Evolutionary conservation across 202 grass and related monocot species (phyloP).

Genomic region (Saccharum hybrid): DNA sequence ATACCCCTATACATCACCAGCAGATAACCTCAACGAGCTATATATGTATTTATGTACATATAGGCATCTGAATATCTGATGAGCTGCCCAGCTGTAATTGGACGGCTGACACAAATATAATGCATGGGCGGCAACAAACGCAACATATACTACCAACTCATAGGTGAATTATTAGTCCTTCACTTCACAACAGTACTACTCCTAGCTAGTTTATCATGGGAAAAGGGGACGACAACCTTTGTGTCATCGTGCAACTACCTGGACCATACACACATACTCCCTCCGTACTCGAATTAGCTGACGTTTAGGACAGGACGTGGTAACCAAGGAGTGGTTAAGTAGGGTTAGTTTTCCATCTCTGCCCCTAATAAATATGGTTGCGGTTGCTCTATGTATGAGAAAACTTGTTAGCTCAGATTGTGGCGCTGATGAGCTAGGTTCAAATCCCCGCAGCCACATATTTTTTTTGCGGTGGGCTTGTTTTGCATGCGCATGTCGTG

Average conservation of each 20-base stretch:
- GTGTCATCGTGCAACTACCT: not conserved
- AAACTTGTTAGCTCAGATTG: too few relatives aligned
- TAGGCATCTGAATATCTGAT: not conserved
- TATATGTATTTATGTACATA: not conserved
- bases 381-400: too few relatives aligned
- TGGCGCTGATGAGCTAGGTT: too few relatives aligned
- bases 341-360: too few relatives aligned
- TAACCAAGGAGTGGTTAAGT: too few relatives aligned
- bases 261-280: not conserved
- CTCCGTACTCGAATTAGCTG: too few relatives aligned
- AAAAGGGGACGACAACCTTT: not conserved
- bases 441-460: too few relatives aligned
- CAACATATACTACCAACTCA: not conserved
- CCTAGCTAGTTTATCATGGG: not conserved
- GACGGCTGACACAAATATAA: not conserved
- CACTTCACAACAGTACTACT: not conserved
- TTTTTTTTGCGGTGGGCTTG: too few relatives aligned
- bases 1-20: not conserved
- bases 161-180: too few relatives aligned
- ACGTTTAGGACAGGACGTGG: too few relatives aligned
- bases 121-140: too few relatives aligned
- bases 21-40: not conserved
- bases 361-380: too few relatives aligned
- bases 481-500: rapidly evolving
- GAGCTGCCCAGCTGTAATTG: not conserved